phyloP scores from a whole-genome alignment of 2,329 filamentous ascomycete species.

The Colletotrichum eremochloae region DNA sequence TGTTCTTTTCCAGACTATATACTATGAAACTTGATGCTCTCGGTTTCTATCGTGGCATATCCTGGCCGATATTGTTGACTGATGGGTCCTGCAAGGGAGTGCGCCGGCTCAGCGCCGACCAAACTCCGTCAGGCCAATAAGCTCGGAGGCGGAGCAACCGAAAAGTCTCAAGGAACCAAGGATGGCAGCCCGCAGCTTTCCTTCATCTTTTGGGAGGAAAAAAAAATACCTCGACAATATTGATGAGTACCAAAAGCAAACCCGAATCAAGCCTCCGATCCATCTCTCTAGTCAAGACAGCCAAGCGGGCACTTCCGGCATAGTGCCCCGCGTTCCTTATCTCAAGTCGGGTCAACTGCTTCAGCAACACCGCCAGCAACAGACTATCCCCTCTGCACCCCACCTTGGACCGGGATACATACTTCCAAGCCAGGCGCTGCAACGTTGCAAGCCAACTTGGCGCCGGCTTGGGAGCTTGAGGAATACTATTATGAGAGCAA shows the following conservation, averaged over 20 bases:
- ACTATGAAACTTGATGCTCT: background rate
- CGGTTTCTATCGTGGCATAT: background rate
- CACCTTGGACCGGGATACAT: slow-evolving; percentile 30
- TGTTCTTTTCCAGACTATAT: background rate
- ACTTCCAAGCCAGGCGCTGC: slow-evolving; percentile 15
- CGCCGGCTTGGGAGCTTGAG: background rate
- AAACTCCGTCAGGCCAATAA: slow-evolving; percentile 1
- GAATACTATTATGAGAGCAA: background rate
- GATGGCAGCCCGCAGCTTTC: background rate
- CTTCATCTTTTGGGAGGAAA: background rate
- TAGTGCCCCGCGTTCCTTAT: slow-evolving; percentile 12
- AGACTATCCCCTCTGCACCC: slow-evolving; percentile 4
- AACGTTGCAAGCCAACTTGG: slow-evolving; percentile 30
- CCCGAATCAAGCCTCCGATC: background rate
- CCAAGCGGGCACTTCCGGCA: background rate
- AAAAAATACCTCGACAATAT: background rate
- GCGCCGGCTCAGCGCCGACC: background rate
- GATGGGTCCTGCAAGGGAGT: slow-evolving; percentile 40
- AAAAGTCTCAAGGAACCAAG: slow-evolving; percentile 10
- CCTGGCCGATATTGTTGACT: slow-evolving; percentile 38
- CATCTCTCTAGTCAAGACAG: background rate
- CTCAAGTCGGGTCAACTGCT: background rate
- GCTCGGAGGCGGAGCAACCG: slow-evolving; percentile 8
- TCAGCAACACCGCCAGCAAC: background rate
- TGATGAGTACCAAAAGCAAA: background rate